Percentiles rank a stretch among this genome's conserved stretches.
phyloP scores from a whole-genome alignment of 805 yeast genomes.

The Candida nemodendra region DNA sequence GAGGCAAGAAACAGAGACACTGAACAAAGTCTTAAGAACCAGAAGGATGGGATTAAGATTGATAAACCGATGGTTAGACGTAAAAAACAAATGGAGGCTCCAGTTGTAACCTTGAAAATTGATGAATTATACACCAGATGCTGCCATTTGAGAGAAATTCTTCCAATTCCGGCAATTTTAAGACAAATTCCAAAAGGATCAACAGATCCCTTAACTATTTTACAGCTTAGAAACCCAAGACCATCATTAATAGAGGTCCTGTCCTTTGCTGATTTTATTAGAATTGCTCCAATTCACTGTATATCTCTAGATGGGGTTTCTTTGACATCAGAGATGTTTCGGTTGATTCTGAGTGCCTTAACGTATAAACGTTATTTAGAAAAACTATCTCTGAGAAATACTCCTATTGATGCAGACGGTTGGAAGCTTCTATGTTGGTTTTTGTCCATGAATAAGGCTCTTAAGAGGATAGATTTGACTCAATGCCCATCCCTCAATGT shows the following conservation, averaged over 20 bases:
- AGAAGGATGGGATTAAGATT: slow-evolving; percentile 43
- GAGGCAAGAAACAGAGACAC: slow-evolving; percentile 25
- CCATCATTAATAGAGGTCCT: slow-evolving; percentile 88
- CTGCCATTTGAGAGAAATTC: slow-evolving; percentile 86
- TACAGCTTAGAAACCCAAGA: slow-evolving; percentile 79
- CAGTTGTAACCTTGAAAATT: slow-evolving; percentile 41
- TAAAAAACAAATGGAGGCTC: slow-evolving; percentile 35
- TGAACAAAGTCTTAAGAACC: slow-evolving; percentile 20
- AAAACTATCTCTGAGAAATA: slow-evolving; percentile 75
- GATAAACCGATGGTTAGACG: slow-evolving; percentile 65
- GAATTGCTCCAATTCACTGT: slow-evolving; percentile 79
- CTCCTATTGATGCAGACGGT: slow-evolving; percentile 66
- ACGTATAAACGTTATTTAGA: slow-evolving; percentile 63
- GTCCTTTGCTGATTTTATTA: slow-evolving; percentile 82
- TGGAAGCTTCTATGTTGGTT: slow-evolving; percentile 83
- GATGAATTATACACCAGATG: slow-evolving; percentile 87
- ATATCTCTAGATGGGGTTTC: slow-evolving; percentile 77
- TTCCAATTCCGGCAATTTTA: slow-evolving; percentile 87
- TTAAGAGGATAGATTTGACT: slow-evolving; percentile 66
- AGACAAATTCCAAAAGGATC: slow-evolving; percentile 79
- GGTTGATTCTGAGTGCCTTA: slow-evolving; percentile 68
- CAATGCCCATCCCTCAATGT: slow-evolving; percentile 56
- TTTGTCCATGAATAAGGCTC: slow-evolving; percentile 56
- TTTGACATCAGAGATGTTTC: slow-evolving; percentile 72
- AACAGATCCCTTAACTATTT: slow-evolving; percentile 65